Evolutionary conservation across 441 rosid species (phyloP).

Genomic region (Euphorbia corollata): DNA sequence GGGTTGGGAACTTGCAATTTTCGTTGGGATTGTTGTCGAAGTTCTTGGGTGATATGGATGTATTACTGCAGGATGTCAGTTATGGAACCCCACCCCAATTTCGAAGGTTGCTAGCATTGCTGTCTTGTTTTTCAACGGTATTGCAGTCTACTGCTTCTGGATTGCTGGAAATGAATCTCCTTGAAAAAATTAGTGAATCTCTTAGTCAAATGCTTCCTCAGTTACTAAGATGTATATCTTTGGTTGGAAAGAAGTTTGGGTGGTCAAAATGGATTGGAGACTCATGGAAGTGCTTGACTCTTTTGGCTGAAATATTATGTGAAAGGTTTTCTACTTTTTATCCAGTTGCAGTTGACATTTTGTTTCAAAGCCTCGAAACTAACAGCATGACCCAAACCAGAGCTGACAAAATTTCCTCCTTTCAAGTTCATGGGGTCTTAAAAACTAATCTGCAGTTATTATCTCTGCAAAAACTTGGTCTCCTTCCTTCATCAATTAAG

Average conservation of each 20-base stretch:
- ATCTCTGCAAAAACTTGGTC: conserved; percentile 85
- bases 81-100: conserved; percentile 75
- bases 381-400: conserved; percentile 31
- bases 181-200: conserved; percentile 72
- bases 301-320: conserved; percentile 86
- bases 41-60: conserved; percentile 92
- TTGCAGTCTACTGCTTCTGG: conserved; percentile 95
- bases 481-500: conserved; percentile 58
- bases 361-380: conserved; percentile 69
- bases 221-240: conserved; percentile 62
- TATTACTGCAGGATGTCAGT: conserved; percentile 70
- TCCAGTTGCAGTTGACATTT: conserved; percentile 60
- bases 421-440: conserved; percentile 83
- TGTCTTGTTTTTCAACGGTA: conserved; percentile 85
- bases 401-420: conserved; percentile 60
- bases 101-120: conserved; percentile 79
- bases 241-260: conserved; percentile 85
- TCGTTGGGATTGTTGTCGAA: conserved; percentile 72
- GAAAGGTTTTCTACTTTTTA: conserved; percentile 72
- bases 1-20: conserved; percentile 89
- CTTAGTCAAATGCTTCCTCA: conserved; percentile 76
- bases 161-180: conserved; percentile 79
- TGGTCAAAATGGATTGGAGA: conserved; percentile 90
- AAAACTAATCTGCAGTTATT: conserved; percentile 91
- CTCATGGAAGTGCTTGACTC: conserved; percentile 91